Conservation (phyloP, 208 protist species). For the Leishmania guyanensis region DNA sequence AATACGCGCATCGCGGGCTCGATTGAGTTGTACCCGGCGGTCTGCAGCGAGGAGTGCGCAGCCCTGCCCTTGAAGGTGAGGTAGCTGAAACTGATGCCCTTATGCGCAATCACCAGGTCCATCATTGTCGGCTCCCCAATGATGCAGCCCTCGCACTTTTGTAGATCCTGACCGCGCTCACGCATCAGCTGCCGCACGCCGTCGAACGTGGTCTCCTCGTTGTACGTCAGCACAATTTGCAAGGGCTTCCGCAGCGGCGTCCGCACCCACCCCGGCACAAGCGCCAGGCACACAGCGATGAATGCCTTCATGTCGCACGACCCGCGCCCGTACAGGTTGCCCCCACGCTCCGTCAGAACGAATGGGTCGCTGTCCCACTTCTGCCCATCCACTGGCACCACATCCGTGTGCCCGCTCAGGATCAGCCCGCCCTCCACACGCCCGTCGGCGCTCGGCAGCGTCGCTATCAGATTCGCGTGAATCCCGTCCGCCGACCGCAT, state of each 20-base stretch:
- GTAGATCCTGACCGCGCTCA: conserved; percentile 23
- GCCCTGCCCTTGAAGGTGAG: conserved; percentile 47
- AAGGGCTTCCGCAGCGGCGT: conserved; percentile 56
- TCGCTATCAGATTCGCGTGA: conserved; percentile 67
- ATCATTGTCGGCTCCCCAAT: conserved; percentile 62
- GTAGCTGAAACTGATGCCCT: conserved; percentile 37
- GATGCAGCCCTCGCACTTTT: conserved; percentile 56
- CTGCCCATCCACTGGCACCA: conserved; percentile 75
- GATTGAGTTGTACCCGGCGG: conserved; percentile 39
- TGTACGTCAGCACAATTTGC: conserved; percentile 61
- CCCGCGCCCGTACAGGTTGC: conserved; percentile 69
- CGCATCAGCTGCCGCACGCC: conserved; percentile 36
- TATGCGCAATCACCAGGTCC: conserved; percentile 56
- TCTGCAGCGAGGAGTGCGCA: conserved; percentile 60
- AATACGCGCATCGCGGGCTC: conserved; percentile 38
- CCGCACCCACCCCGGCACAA: conserved; percentile 38
- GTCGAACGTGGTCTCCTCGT: conserved; percentile 52
- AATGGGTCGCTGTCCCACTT: conserved; percentile 72
- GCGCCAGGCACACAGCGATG: conserved; percentile 55
- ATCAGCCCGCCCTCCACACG: conserved; percentile 61
- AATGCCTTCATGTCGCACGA: conserved; percentile 81
- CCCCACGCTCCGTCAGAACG: conserved; percentile 54
- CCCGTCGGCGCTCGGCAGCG: conserved; percentile 52
- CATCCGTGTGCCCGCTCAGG: conserved; percentile 72
- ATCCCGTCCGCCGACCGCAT: conserved; percentile 40